These are phyloP conservation scores for Hebeloma cylindrosporum DNA, from an alignment of 768 basidiomycete species.

Conservation along the genomic window DNA sequence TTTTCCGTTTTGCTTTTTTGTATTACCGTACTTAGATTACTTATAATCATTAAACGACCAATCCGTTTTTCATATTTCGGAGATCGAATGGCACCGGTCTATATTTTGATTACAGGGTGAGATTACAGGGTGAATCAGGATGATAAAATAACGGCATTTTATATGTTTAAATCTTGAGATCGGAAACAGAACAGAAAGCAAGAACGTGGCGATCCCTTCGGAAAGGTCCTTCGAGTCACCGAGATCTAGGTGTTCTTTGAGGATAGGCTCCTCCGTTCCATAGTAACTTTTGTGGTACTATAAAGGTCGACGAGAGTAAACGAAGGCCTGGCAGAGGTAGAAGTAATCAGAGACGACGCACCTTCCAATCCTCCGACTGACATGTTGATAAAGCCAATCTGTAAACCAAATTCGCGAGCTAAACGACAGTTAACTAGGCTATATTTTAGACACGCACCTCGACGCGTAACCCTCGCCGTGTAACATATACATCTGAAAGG, in stretches of 20 bases:
- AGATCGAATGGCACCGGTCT: too few relatives aligned
- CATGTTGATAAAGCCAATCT: conserved; percentile 22
- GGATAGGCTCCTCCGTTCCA: conserved; percentile 11
- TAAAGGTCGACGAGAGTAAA: not conserved
- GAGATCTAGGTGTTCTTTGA: conserved; percentile 11
- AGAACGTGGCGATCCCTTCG: too few relatives aligned
- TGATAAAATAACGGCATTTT: too few relatives aligned
- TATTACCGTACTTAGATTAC: too few relatives aligned
- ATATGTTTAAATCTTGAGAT: too few relatives aligned
- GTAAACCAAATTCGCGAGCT: not conserved
- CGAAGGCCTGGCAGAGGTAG: not conserved
- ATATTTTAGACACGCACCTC: conserved; percentile 8
- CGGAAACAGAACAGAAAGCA: too few relatives aligned
- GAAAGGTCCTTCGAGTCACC: too few relatives aligned
- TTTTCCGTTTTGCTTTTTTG: too few relatives aligned
- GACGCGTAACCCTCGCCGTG: conserved; percentile 5
- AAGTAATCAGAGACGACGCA: conserved; percentile 2
- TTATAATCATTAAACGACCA: too few relatives aligned
- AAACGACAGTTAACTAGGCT: not conserved
- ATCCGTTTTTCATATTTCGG: too few relatives aligned
- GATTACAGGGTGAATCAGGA: too few relatives aligned
- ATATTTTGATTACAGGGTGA: too few relatives aligned
- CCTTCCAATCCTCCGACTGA: conserved; percentile 27
- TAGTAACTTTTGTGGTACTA: conserved; percentile 24
- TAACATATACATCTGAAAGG: conserved; percentile 12